phyloP scores from a whole-genome alignment of 805 yeast genomes.

The Saturnispora dispora region DNA sequence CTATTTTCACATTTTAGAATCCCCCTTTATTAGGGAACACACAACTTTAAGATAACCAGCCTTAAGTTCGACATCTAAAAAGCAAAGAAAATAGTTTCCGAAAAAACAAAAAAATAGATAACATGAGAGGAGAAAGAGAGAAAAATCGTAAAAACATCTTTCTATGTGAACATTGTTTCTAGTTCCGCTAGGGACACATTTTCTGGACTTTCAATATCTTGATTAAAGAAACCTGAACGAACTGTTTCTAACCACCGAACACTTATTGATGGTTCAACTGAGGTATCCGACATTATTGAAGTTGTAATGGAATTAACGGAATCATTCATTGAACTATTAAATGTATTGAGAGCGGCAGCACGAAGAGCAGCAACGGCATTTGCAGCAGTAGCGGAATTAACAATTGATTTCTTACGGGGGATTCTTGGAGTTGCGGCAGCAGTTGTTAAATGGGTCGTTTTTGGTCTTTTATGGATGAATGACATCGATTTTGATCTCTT shows the following conservation, averaged over 20 bases:
- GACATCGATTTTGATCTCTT: slow-evolving; percentile 63
- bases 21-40: not conserved
- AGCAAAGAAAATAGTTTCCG: not conserved
- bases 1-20: not conserved
- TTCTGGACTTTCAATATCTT: slow-evolving; percentile 74
- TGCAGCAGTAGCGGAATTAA: slow-evolving; percentile 54
- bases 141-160: not conserved
- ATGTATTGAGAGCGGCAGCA: slow-evolving; percentile 54
- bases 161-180: slow-evolving; percentile 37
- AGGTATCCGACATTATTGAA: slow-evolving; percentile 28
- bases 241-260: slow-evolving; percentile 66
- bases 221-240: slow-evolving; percentile 66
- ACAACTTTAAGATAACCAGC: slow-evolving; percentile 7
- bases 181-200: slow-evolving; percentile 64
- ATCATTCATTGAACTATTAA: slow-evolving; percentile 28
- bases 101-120: not conserved
- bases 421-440: slow-evolving; percentile 81
- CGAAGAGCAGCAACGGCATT: slow-evolving; percentile 71
- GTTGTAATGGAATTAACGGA: slow-evolving; percentile 28
- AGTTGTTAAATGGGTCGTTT: slow-evolving; percentile 41
- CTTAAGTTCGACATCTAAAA: slow-evolving; percentile 2
- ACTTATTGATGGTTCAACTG: slow-evolving; percentile 32
- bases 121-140: not conserved
- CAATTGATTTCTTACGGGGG: slow-evolving; percentile 45
- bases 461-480: slow-evolving; percentile 44